A percentile compares a stretch with the other conserved stretches of the same genome.
Conservation (phyloP, 306 rosid species). For the Glycine soja region DNA sequence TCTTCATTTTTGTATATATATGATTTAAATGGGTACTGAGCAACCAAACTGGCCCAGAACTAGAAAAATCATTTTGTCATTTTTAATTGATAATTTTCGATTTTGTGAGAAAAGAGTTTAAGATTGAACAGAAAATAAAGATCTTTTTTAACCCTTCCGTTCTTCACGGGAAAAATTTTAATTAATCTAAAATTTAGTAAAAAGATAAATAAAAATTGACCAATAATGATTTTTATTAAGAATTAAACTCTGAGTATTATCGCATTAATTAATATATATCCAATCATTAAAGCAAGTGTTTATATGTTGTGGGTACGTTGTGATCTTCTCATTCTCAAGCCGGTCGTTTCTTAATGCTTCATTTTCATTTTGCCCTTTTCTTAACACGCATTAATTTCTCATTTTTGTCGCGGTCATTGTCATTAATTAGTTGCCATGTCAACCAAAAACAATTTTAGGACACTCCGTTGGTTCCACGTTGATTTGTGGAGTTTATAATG, state of each 20-base stretch:
- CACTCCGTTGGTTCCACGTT: not conserved
- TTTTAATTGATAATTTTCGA: not conserved
- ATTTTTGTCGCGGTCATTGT: not conserved
- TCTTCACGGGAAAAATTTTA: too few species aligned
- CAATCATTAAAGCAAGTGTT: too few species aligned
- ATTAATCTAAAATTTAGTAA: too few species aligned
- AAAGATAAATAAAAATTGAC: too few species aligned
- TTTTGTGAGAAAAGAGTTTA: not conserved
- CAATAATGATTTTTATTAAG: too few species aligned
- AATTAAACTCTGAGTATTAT: too few species aligned
- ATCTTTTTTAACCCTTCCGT: too few species aligned
- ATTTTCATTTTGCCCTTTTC: slow-evolving; percentile 27
- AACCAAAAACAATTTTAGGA: not conserved
- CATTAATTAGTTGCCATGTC: slow-evolving; percentile 11
- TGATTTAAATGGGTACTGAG: not conserved
- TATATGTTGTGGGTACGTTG: not conserved
- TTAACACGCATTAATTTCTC: not conserved
- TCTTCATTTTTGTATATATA: slow-evolving; percentile 1
- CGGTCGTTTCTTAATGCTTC: too few species aligned
- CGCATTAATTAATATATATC: too few species aligned
- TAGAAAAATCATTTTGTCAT: not conserved
- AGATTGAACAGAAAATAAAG: not conserved
- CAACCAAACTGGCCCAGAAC: slow-evolving; percentile 7
- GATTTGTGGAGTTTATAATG: too few species aligned
- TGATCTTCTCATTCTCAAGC: too few species aligned